Base-by-base conservation (phyloP, 192 early-diverging fungal species). In the Entomortierella parvispora region DNA sequence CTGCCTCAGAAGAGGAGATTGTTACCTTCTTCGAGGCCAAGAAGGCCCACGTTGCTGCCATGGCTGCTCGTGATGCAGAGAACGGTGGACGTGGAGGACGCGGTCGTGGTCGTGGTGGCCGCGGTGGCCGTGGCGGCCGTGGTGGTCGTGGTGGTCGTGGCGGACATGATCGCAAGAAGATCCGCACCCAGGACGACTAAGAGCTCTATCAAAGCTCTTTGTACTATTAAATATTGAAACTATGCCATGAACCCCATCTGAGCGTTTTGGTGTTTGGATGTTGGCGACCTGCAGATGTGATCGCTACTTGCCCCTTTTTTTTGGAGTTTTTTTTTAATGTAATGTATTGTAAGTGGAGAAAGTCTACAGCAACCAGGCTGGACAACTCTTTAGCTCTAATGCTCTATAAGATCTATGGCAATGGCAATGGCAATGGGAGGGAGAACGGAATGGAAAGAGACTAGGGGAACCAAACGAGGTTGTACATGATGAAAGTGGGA, bases 161-260 rank as follows among this genome's bases (percentile, higher is more conserved):
- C 12, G 37, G 37, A 9, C 37, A 77, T 22, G 74, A 77, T 60
- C 74, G 74, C 54, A 77, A 68, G 65, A 77, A 64, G 55, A 68
- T 68, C 45, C 72, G 72, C 37, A 68, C 72, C 32, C 52, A 58
- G 37, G 51, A 77, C 32, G 71, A 57, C 43, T 61, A 40, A 40
- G 37, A 40, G 12, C 56, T 43, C 6, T 56, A 3, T 8, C n/a
- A 18, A 33, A 2, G 11, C 33, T 32, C 17, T n/a, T 40, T 58
- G 20, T 58, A 28, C n/a, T 20, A 7, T 58, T 42, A 20, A 29
- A 28, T n/a, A n/a, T n/a, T n/a, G n/a, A n/a, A n/a, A n/a, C n/a
- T n/a, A n/a, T n/a, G n/a, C n/a, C n/a, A n/a, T n/a, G n/a, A n/a
- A n/a, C n/a, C n/a, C n/a, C n/a, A n/a, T n/a, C n/a, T n/a, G n/a